These are phyloP conservation scores for Saccharomyces cerevisiae DNA, from an alignment of 805 yeast species.

Conservation along the genomic window DNA sequence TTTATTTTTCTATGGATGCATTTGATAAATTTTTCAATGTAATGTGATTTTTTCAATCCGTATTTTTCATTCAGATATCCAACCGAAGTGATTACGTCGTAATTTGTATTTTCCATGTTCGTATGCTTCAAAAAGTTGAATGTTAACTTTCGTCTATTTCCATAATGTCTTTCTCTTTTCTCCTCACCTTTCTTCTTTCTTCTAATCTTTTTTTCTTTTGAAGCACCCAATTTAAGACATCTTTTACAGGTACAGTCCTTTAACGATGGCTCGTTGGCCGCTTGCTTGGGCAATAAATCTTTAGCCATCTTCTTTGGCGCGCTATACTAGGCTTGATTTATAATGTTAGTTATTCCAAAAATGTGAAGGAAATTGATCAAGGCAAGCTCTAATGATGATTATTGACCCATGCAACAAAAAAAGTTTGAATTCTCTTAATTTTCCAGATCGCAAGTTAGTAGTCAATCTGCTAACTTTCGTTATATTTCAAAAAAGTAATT, in stretches of 20 bases:
- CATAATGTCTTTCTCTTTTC: constrained; percentile 6
- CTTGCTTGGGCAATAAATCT: neutral
- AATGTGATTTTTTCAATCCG: constrained; percentile 25
- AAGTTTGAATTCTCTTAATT: neutral
- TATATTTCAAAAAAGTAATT: neutral
- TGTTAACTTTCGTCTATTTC: constrained; percentile 9
- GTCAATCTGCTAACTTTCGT: neutral
- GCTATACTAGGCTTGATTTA: neutral
- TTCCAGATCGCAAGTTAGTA: neutral
- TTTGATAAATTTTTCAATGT: constrained; percentile 24
- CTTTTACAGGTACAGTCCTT: constrained; percentile 3
- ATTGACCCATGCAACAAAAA: neutral
- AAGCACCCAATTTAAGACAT: neutral
- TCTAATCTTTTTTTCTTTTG: neutral
- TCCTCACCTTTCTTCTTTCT: neutral
- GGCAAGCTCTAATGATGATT: neutral
- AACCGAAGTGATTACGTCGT: constrained; percentile 26
- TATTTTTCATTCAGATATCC: constrained; percentile 27
- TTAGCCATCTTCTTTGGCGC: neutral
- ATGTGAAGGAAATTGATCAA: neutral
- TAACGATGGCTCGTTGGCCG: neutral
- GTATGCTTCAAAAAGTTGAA: constrained; percentile 20
- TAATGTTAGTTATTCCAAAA: neutral
- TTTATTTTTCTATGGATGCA: constrained; percentile 28
- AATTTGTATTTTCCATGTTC: constrained; percentile 22